Base-by-base conservation (phyloP, 352 stramenopile species). In the Phytophthora sp. region DNA sequence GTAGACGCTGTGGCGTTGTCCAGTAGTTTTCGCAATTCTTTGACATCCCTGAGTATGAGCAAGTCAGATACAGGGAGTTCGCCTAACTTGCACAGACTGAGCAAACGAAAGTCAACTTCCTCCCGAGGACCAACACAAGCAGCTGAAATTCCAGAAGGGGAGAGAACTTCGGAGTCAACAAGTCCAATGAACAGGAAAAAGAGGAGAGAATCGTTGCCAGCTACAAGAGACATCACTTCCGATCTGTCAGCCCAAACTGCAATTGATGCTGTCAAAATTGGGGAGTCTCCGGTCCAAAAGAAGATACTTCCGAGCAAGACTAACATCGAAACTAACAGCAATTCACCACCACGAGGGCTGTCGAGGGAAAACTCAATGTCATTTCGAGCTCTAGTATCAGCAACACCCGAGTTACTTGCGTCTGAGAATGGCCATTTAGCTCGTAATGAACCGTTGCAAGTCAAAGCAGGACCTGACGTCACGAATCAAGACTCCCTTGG, bases 31-130 rank as follows among this genome's bases (percentile, higher is more conserved):
- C 33, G 51, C 31, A 54, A 12, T 26, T 55, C 39, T 15, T 13
- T 58, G 57, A 20, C 3, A 23, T 41, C 35, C 2, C 27, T 54
- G 20, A 57, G 42, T 33, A 47, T n/a, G 15, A 38, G 42, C 12
- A 53, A 46, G 18, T 31, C n/a, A 38, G 36, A 59, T 21, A 12
- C 33, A 13, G 18, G 8, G 3, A 41, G 16, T 1, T 0, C 13
- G 1, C 23, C 35, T 16, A 59, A 59, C 52, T 9, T 52, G 0
- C 42, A 63, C 8, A 52, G 36, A 45, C 18, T 71, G 51, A 61
- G 27, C 47, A 71, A 67, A 3, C 63, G 56, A 33, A 71, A 71
- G 35, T 71, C 63, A 27, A 29, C 29, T n/a, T 71, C 56, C 8
- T 50, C 51, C 16, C 24, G 31, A 50, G 54, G 36, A 15, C 8